phyloP scores from a whole-genome alignment of 2,329 filamentous ascomycete genomes.

The Cyclaneusma minus region DNA sequence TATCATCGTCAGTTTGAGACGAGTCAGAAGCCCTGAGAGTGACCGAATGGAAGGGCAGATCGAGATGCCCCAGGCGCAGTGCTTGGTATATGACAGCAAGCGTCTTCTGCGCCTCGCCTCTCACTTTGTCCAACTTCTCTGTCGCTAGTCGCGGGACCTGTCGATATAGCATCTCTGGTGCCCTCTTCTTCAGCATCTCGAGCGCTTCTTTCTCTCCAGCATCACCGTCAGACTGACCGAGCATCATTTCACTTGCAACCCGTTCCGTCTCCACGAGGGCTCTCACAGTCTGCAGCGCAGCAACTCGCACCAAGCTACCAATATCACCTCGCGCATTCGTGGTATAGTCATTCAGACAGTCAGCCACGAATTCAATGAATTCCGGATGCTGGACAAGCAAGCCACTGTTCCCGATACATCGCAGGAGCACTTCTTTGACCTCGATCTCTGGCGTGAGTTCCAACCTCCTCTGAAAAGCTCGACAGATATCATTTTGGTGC shows the following conservation, averaged over 20 bases:
- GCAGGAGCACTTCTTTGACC: too few species aligned
- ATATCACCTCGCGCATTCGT: constrained; percentile 81
- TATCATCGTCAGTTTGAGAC: constrained; percentile 12
- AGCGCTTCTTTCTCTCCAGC: constrained; percentile 6
- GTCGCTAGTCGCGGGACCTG: constrained; percentile 51
- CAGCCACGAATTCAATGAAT: constrained; percentile 31
- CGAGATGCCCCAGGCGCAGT: constrained; percentile 4
- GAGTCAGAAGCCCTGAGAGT: background rate
- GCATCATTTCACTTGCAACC: constrained; percentile 1
- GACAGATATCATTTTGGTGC: too few species aligned
- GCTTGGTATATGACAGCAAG: constrained; percentile 27
- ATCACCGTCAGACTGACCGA: constrained; percentile 14
- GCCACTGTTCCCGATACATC: too few species aligned
- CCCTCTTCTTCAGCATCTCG: constrained; percentile 4
- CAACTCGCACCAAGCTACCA: constrained; percentile 69
- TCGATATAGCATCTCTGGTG: constrained; percentile 7
- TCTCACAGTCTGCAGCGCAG: constrained; percentile 57
- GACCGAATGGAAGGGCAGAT: constrained; percentile 1
- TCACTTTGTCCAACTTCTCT: constrained; percentile 83
- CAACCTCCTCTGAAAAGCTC: too few species aligned
- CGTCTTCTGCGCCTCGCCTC: constrained; percentile 46
- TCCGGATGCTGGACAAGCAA: constrained; percentile 23
- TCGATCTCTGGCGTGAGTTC: too few species aligned
- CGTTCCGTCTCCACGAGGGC: constrained; percentile 15
- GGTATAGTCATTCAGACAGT: constrained; percentile 75